Evolutionary conservation across 176 grass and related monocot genomes (phyloP), one percentile per base, ranked within the genome.

Genomic region (Poa annua): DNA sequence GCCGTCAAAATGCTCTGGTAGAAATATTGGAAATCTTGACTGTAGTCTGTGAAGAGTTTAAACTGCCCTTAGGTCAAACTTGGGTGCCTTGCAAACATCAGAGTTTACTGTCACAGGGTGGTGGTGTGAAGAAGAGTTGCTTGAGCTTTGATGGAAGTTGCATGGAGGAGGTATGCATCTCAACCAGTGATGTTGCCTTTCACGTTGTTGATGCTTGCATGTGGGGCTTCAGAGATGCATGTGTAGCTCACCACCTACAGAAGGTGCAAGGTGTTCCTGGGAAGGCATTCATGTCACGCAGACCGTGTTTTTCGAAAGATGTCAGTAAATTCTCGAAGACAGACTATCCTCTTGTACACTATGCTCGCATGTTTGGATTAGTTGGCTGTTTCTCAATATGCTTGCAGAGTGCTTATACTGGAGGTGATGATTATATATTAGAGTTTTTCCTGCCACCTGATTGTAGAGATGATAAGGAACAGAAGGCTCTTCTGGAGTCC

Each of bases 211-310:
- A 95, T 81, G 82, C 85, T 69, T 67, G 71, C 19, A 65, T 81
- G 55, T 94, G 92, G 92, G 87, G 89, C 15, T 94, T 91, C 29
- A 80, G 92, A 69, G 92, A 92, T 69, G 92, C 89, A 14, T 95
- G 92, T 78, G 75, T 90, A 20, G 82, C 88, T 25, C 93, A 95
- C 57, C 93, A 92, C 75, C 85, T 95, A 33, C 81, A 86, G 52
- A 92, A 86, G 67, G 88, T 83, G 21, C 92, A 94, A 84, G 90
- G 92, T 48, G 87, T 85, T 83, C 50, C 87, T 11, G 92, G 90
- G 59, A 85, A 74, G 56, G 75, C 93, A 68, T 90, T 92, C n/a
- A 17, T 54, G 39, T 86, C 39, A 48, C 82, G 20, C 1, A 92
- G 49, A 80, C 80, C 88, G 4, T 92, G 88, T 34, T 92, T 92